Percentiles rank a stretch among this genome's conserved stretches.
These are phyloP conservation scores for Colletotrichum spaethianum DNA, from an alignment of 2,329 filamentous ascomycete species.

Conservation along the genomic window DNA sequence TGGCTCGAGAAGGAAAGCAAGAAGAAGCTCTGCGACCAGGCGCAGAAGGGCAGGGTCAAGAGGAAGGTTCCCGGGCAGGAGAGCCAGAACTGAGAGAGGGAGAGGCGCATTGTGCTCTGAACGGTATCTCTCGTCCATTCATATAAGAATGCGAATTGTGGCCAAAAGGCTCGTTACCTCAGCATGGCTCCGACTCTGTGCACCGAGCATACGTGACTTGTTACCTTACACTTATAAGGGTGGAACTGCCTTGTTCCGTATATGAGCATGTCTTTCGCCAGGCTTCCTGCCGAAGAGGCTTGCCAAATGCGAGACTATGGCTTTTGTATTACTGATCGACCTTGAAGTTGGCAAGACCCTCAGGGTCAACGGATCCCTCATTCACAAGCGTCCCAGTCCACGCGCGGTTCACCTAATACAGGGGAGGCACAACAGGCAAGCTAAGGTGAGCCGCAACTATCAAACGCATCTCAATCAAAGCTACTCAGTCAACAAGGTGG, in stretches of 20 bases:
- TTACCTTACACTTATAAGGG: background rate
- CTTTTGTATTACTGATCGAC: background rate
- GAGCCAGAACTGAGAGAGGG: constrained; percentile 47
- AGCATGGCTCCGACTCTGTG: background rate
- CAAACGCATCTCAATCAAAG: too few relatives aligned
- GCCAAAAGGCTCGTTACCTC: background rate
- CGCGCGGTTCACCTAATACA: too few relatives aligned
- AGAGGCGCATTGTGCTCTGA: background rate
- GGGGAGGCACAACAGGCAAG: too few relatives aligned
- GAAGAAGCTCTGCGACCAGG: constrained; percentile 78
- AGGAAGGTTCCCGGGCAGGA: constrained; percentile 70
- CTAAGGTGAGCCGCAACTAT: too few relatives aligned
- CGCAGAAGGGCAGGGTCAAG: constrained; percentile 70
- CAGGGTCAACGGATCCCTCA: too few relatives aligned
- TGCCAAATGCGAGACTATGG: too few relatives aligned
- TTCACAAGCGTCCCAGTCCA: too few relatives aligned
- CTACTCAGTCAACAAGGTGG: too few relatives aligned
- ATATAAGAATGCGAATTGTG: background rate
- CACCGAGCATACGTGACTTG: background rate
- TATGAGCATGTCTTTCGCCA: too few relatives aligned
- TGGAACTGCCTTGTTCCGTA: background rate
- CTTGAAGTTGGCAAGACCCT: too few relatives aligned
- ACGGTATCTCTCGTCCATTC: background rate
- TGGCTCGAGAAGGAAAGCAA: constrained; percentile 75
- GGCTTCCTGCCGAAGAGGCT: background rate